Base-by-base conservation (phyloP, 768 basidiomycete species). In the Coprinopsis cinerea region DNA sequence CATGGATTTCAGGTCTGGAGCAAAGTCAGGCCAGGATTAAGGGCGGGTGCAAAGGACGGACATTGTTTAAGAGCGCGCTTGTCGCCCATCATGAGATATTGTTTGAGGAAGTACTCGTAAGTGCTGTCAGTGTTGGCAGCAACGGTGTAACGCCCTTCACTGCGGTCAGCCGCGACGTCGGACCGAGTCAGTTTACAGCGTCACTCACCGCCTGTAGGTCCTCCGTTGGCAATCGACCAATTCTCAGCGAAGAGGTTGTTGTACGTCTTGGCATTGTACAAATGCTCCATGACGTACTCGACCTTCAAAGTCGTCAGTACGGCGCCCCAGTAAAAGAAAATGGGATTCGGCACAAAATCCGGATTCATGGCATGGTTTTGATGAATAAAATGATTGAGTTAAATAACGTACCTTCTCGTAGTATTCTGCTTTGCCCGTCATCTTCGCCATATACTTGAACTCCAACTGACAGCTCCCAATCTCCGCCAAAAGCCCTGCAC, bases 101-200 rank as follows among this genome's bases (percentile, higher is more conserved):
- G 81, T 56, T 87, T 87, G 40, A 87, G 73, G 25, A 81, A 71
- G 59, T 85, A 86, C 59, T 85, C 83, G 47, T 86, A 82, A 15
- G 72, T 81, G 53, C 83, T 85, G 55, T 85, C 84, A 1, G 81
- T 77, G 20, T 64, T 71, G 2, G 74, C 81, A 15, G 80, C 83
- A 13, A 82, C 74, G 4, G 79, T 73, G 20, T 77, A 62, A 18
- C 62, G 70, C 27, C 54, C 72, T 58, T n/a, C n/a, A n/a, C n/a
- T n/a, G n/a, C n/a, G n/a, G n/a, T n/a, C n/a, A n/a, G n/a, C n/a
- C n/a, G n/a, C n/a, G n/a, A n/a, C n/a, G n/a, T n/a, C n/a, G n/a
- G n/a, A n/a, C n/a, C n/a, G n/a, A n/a, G n/a, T n/a, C n/a, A n/a
- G n/a, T n/a, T n/a, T n/a, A n/a, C n/a, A n/a, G n/a, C n/a, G n/a